Base-by-base conservation (phyloP, 768 basidiomycete genomes). In the Boletus sensibilis region DNA sequence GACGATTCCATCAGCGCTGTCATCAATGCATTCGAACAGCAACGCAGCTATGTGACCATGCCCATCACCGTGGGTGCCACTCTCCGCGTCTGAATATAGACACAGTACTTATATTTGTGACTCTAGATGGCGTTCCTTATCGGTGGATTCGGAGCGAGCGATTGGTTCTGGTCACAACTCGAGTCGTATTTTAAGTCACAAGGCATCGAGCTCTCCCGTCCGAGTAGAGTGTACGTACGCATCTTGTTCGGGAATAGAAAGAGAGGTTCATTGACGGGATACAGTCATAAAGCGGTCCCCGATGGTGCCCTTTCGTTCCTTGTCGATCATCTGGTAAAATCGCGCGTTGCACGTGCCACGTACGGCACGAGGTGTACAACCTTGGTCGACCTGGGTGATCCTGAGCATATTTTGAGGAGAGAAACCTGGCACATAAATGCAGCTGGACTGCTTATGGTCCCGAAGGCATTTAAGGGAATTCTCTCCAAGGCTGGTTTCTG, bases 291-390 rank as follows among this genome's bases (percentile, higher is more conserved):
- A 69, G 82, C 81, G 0, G 81, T 83, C 14, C 78, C 82, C 0
- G 78, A 82, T 55, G 82, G 82, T 0, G 78, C 74, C 1, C 60
- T 74, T 13, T 72, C 65, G 13, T 75, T 59, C 50, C 68, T 63
- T 41, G 35, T 83, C 3, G 78, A 82, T 49, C 37, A 77, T 55
- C 72, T 75, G n/a, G 81, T 82, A 16, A 70, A 72, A 7, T 70
- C 71, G 6, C 76, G 82, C 9, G 72, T 80, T 4, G 70, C 80
- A 12, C 74, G 75, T 55, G 64, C 74, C 50, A 78, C 77, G 0
- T 82, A 79, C 29, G 82, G 82, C 8, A 91, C 77, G 79, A 82
- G 47, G 79, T 92, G 33, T 25, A 0, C 29, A 1, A 5, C 3
- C 34, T 8, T 3, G 1, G 56, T 50, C 5, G 33, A 66, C 4